A percentile compares a stretch with the other conserved stretches of the same genome.
phyloP scores from a whole-genome alignment of 345 rosid genomes.

The Draba incana region DNA sequence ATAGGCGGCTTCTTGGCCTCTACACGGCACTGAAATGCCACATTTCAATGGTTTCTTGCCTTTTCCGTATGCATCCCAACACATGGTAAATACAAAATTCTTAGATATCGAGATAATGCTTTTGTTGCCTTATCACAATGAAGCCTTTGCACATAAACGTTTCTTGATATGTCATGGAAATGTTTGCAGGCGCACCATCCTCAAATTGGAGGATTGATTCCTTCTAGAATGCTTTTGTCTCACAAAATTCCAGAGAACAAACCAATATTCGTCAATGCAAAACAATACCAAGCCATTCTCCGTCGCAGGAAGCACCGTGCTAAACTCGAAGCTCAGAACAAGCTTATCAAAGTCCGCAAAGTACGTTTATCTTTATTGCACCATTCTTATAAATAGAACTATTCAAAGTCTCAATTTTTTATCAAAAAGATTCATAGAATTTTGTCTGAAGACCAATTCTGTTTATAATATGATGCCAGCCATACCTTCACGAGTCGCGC shows the following conservation, averaged over 20 bases:
- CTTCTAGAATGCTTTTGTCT: conserved; percentile 63
- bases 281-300: conserved; percentile 72
- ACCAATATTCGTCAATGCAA: conserved; percentile 69
- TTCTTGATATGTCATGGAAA: neutral
- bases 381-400: neutral
- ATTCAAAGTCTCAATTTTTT: neutral
- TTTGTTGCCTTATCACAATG: neutral
- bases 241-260: conserved; percentile 49
- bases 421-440: neutral
- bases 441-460: conserved; percentile 8
- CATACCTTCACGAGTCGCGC: conserved; percentile 78
- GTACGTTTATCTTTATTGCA: conserved; percentile 41
- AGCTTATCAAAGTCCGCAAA: conserved; percentile 60
- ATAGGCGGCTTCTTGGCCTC: conserved; percentile 50
- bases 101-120: conserved; percentile 1
- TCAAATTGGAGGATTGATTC: conserved; percentile 47
- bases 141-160: neutral
- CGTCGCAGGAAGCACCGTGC: conserved; percentile 72
- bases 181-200: conserved; percentile 51
- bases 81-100: conserved; percentile 42
- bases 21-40: conserved; percentile 48
- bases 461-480: conserved; percentile 47
- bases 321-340: conserved; percentile 73
- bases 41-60: conserved; percentile 47
- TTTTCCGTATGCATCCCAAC: conserved; percentile 49